These are phyloP conservation scores for Rheum nobile DNA, from an alignment of 148 eudicot species.

Conservation along the genomic window DNA sequence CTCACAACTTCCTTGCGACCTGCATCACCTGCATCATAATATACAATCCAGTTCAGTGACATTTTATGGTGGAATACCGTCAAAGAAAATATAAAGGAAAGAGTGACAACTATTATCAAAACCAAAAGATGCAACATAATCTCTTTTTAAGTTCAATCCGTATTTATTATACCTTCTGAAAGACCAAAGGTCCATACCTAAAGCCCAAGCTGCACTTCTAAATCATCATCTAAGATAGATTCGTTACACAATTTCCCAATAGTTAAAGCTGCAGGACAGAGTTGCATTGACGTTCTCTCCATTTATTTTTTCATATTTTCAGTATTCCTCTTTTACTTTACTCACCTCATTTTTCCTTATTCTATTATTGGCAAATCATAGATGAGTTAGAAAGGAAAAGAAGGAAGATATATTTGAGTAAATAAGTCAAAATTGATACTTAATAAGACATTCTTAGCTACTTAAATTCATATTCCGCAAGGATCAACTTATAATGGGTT, in stretches of 20 bases:
- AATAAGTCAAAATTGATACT: not conserved
- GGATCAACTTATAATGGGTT: not conserved
- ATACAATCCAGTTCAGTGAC: not conserved
- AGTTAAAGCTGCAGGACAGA: not conserved
- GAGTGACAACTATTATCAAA: not conserved
- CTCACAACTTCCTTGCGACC: conserved; percentile 44
- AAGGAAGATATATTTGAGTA: not conserved
- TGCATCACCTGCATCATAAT: conserved; percentile 22
- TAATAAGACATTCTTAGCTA: not conserved
- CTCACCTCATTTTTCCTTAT: not conserved
- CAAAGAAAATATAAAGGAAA: not conserved
- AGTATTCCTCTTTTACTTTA: not conserved
- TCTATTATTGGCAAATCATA: not conserved
- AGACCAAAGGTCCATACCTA: not conserved
- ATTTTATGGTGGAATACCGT: not conserved
- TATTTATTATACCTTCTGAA: not conserved
- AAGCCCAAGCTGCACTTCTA: not conserved
- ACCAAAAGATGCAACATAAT: not conserved
- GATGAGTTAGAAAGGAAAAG: not conserved
- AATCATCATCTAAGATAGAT: not conserved
- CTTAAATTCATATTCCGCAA: not conserved
- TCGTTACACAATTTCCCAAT: not conserved
- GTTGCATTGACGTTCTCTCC: not conserved
- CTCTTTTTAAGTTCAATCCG: not conserved
- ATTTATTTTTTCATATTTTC: not conserved